Conservation (phyloP, 495 filamentous ascomycete species). For the Daldinia vernicosa region DNA sequence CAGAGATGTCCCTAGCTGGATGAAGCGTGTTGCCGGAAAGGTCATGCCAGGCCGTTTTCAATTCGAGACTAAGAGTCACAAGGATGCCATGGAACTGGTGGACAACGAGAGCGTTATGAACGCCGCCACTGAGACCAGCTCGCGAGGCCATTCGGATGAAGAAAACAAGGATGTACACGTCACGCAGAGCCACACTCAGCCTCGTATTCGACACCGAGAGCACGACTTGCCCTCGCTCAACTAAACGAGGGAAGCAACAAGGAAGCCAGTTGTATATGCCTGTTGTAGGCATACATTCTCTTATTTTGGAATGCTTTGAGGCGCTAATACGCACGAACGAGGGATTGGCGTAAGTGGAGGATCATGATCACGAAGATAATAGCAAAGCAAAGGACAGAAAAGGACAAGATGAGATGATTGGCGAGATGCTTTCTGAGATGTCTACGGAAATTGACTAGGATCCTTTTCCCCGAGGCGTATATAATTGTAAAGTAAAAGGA, state of each 20-base stretch:
- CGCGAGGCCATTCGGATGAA: slow-evolving; percentile 44
- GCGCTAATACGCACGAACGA: background rate
- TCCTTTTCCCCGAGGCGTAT: slow-evolving; percentile 14
- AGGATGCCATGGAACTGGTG: slow-evolving; percentile 44
- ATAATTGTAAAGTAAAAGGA: slow-evolving; percentile 13
- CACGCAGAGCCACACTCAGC: background rate
- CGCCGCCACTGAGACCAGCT: slow-evolving; percentile 38
- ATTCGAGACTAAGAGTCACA: slow-evolving; percentile 25
- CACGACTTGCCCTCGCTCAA: slow-evolving; percentile 43
- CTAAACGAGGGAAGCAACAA: slow-evolving; percentile 8
- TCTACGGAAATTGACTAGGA: slow-evolving; percentile 14
- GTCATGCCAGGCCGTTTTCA: slow-evolving; percentile 15
- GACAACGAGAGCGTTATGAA: slow-evolving; percentile 47
- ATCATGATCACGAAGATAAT: background rate
- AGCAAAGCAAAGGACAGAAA: background rate
- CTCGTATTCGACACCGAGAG: slow-evolving; percentile 14
- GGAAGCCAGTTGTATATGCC: background rate
- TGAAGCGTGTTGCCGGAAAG: slow-evolving; percentile 28
- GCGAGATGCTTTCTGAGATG: slow-evolving; percentile 26
- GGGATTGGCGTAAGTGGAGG: background rate
- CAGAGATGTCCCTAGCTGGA: slow-evolving; percentile 49
- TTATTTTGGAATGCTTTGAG: background rate
- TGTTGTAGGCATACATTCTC: background rate
- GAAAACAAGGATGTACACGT: slow-evolving; percentile 37
- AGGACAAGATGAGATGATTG: slow-evolving; percentile 10